These are phyloP conservation scores for Penicillium cataractarum DNA, from an alignment of 495 filamentous ascomycete species.

Conservation along the genomic window DNA sequence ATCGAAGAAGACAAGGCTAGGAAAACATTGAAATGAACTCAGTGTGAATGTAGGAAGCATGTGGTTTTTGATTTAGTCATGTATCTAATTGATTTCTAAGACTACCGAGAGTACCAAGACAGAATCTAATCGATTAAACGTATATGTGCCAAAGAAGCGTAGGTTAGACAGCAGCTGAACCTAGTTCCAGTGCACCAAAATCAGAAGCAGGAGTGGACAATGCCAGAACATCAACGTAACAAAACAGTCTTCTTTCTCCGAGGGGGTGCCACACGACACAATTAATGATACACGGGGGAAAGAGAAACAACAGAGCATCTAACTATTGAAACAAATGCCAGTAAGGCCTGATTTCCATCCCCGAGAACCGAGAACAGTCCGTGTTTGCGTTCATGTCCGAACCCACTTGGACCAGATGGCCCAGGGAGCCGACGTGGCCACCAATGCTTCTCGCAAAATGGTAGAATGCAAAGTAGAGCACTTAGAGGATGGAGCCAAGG, in stretches of 20 bases:
- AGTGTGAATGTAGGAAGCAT: too few species aligned
- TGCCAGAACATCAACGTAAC: conserved; percentile 23
- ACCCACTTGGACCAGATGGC: neutral
- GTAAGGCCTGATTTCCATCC: conserved; percentile 27
- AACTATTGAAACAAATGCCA: conserved; percentile 30
- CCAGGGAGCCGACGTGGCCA: conserved; percentile 9
- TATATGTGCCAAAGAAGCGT: conserved; percentile 24
- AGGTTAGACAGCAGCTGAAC: conserved; percentile 25
- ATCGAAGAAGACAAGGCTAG: too few species aligned
- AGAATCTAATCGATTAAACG: conserved; percentile 39
- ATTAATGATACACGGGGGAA: conserved; percentile 41
- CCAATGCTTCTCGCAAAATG: conserved; percentile 27
- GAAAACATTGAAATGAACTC: too few species aligned
- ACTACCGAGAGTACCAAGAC: too few species aligned
- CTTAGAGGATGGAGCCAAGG: conserved; percentile 55
- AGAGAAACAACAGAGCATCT: conserved; percentile 29
- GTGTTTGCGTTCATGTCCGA: conserved; percentile 13
- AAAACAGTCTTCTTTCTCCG: conserved; percentile 44
- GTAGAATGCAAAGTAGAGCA: conserved; percentile 17
- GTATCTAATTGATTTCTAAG: too few species aligned
- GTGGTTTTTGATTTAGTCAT: too few species aligned
- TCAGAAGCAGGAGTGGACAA: conserved; percentile 28
- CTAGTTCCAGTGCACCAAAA: conserved; percentile 26
- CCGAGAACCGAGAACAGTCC: conserved; percentile 30
- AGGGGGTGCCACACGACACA: conserved; percentile 41